Evolutionary conservation across 2,329 filamentous ascomycete genomes (phyloP).

Genomic region (Eutypella sp.): DNA sequence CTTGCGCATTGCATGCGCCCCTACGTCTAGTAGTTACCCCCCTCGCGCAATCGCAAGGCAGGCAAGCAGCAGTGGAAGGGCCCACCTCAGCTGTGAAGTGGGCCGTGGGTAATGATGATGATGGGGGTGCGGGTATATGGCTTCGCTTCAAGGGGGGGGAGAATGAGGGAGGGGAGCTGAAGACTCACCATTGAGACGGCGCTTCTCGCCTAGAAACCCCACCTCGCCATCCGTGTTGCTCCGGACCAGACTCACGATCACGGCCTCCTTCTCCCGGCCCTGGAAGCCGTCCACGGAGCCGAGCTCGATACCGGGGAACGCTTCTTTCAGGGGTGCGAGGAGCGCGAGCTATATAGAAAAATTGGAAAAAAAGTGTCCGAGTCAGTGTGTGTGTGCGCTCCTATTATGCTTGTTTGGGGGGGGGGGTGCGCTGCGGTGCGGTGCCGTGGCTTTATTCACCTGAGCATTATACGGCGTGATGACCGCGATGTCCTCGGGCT

Average conservation of each 20-base stretch:
- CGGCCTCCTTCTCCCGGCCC: conserved; percentile 92
- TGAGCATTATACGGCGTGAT: conserved; percentile 97
- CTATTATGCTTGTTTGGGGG: too few species aligned
- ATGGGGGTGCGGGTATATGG: too few species aligned
- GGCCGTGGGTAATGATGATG: too few species aligned
- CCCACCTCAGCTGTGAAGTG: too few species aligned
- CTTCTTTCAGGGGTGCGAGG: conserved; percentile 74
- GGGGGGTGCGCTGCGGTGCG: too few species aligned
- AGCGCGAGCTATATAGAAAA: conserved; percentile 58
- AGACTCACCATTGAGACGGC: conserved; percentile 83
- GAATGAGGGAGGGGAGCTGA: too few species aligned
- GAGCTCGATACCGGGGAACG: conserved; percentile 82
- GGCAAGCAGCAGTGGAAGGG: neutral
- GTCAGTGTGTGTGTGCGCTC: conserved; percentile 2
- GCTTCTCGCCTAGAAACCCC: conserved; percentile 87
- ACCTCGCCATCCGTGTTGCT: conserved; percentile 86
- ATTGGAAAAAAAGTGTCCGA: neutral
- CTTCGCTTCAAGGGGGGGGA: too few species aligned
- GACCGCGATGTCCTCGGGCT: conserved; percentile 80
- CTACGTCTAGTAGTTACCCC: neutral
- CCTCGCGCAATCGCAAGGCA: conserved; percentile 1
- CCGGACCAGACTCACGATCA: conserved; percentile 88
- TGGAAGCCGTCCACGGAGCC: conserved; percentile 97
- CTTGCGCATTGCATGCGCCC: too few species aligned
- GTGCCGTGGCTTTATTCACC: conserved; percentile 45